Conservation (phyloP, 495 filamentous ascomycete genomes). For the Tuber indicum region DNA sequence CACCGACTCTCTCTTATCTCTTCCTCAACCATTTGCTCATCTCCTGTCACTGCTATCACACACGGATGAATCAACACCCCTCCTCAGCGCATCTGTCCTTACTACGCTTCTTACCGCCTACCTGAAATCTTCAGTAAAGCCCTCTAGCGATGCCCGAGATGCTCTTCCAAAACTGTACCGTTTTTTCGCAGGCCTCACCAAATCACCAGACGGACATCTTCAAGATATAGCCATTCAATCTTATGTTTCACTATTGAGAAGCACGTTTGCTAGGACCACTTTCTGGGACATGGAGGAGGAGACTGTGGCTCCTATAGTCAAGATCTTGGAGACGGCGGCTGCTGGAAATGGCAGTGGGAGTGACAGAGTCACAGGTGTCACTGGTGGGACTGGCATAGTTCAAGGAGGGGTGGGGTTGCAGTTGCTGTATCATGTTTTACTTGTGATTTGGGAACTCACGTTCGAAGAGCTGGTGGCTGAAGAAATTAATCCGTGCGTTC, state of each 20-base stretch:
- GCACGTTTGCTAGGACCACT: constrained; percentile 61
- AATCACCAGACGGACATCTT: constrained; percentile 74
- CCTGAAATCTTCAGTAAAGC: constrained; percentile 53
- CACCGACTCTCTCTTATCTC: constrained; percentile 65
- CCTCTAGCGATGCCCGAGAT: constrained; percentile 53
- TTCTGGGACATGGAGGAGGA: constrained; percentile 86
- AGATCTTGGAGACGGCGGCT: constrained; percentile 72
- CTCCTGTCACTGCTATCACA: constrained; percentile 74
- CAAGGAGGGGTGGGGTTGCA: constrained; percentile 84
- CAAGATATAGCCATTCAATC: constrained; percentile 94
- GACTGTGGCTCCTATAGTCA: constrained; percentile 72
- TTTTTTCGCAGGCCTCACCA: constrained; percentile 75
- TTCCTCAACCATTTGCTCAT: constrained; percentile 77
- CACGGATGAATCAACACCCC: constrained; percentile 75
- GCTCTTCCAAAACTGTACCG: constrained; percentile 79
- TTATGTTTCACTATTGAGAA: constrained; percentile 80
- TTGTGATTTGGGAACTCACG: constrained; percentile 91
- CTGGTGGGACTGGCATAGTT: constrained; percentile 53
- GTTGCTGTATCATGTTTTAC: constrained; percentile 84
- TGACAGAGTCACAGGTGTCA: constrained; percentile 56
- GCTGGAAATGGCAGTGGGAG: constrained; percentile 58
- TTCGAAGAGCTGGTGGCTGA: constrained; percentile 86
- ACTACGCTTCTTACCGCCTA: constrained; percentile 71
- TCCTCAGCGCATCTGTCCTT: constrained; percentile 84
- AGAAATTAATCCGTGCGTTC: constrained; percentile 44